Evolutionary conservation across 495 filamentous ascomycete species (phyloP).

Genomic region (Aspergillus nidulans): DNA sequence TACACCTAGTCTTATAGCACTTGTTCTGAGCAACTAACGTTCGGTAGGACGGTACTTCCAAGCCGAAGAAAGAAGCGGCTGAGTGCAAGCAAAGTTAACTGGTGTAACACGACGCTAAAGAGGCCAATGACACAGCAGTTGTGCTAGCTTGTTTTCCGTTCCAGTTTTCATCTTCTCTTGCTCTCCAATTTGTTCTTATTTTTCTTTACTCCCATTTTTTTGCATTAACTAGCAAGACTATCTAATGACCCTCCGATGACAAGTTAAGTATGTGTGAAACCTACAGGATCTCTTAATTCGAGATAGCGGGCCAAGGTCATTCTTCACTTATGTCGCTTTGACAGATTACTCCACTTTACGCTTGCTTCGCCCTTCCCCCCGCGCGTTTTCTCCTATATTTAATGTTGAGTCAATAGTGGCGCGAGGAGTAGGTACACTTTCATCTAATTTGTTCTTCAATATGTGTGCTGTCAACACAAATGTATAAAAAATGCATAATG

Average conservation of each 20-base stretch:
- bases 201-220: conserved; percentile 17
- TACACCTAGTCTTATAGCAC: too few species aligned
- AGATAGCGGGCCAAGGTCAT: neutral
- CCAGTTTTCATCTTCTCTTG: conserved; percentile 1
- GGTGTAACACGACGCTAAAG: neutral
- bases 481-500: conserved; percentile 9
- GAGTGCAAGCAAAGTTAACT: conserved; percentile 98
- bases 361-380: neutral
- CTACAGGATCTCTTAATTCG: conserved; percentile 4
- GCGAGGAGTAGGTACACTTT: conserved; percentile 22
- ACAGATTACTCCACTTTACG: conserved; percentile 1
- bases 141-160: neutral
- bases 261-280: conserved; percentile 26
- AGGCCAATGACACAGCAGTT: neutral
- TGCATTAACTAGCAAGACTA: conserved; percentile 22
- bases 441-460: conserved; percentile 13
- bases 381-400: conserved; percentile 4
- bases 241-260: conserved; percentile 21
- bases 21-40: conserved; percentile 20
- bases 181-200: conserved; percentile 22
- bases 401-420: conserved; percentile 18
- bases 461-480: conserved; percentile 3
- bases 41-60: conserved; percentile 80
- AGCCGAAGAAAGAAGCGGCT: conserved; percentile 97
- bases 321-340: neutral